phyloP scores from a whole-genome alignment of 2,329 filamentous ascomycete genomes.

The Aspergillus sp. region DNA sequence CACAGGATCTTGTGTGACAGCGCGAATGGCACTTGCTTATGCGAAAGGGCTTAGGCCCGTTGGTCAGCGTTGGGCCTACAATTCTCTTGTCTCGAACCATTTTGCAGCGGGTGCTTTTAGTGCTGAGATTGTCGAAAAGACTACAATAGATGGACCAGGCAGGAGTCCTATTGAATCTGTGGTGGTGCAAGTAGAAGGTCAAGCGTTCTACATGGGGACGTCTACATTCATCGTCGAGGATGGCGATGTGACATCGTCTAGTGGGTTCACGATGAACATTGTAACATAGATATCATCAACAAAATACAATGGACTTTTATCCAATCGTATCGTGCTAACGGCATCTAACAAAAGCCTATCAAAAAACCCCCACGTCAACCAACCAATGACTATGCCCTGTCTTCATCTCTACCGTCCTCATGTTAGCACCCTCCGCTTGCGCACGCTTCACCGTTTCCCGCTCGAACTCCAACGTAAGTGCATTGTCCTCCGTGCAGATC shows the following conservation, averaged over 20 bases:
- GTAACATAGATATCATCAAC: not conserved
- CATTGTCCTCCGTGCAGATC: not conserved
- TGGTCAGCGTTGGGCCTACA: conserved; percentile 27
- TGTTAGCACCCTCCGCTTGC: not conserved
- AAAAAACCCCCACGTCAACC: not conserved
- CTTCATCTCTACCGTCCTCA: not conserved
- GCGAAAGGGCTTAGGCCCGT: conserved; percentile 17
- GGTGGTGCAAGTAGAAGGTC: conserved; percentile 24
- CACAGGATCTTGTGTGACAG: conserved; percentile 33
- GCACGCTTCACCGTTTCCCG: not conserved
- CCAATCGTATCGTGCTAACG: too few species aligned
- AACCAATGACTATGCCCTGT: not conserved
- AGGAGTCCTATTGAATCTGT: conserved; percentile 9
- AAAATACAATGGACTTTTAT: too few species aligned
- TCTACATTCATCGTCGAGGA: conserved; percentile 23
- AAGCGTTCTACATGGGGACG: conserved; percentile 27
- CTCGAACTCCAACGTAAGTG: not conserved
- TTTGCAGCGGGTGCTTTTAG: conserved; percentile 18
- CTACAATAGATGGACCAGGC: conserved; percentile 2
- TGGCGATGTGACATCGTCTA: conserved; percentile 16
- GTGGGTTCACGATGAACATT: conserved; percentile 15
- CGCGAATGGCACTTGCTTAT: conserved; percentile 31
- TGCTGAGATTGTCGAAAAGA: conserved; percentile 16
- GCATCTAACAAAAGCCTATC: not conserved
- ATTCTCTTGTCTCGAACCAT: conserved; percentile 30